phyloP scores from a whole-genome alignment of 257 asterid species.

The Linaria vulgaris region DNA sequence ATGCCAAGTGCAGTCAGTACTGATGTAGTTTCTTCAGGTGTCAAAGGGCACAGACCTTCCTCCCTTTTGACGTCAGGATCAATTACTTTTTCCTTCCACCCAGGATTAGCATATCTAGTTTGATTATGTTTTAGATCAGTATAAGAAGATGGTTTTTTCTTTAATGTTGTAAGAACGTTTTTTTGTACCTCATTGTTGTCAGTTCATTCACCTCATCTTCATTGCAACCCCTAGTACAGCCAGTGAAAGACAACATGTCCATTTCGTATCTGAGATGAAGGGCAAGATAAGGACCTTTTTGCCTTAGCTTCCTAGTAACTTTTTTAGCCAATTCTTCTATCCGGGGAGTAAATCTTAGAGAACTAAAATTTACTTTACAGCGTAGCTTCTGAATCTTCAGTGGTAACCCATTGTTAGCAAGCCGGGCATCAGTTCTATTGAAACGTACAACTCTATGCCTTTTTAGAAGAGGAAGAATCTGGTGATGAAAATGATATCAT shows the following conservation, averaged over 20 bases:
- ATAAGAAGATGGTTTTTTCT: too few species aligned
- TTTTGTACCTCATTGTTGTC: slow-evolving; percentile 51
- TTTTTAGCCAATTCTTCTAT: slow-evolving; percentile 52
- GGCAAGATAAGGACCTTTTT: slow-evolving; percentile 47
- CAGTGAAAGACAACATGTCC: slow-evolving; percentile 61
- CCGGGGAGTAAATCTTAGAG: slow-evolving; percentile 44
- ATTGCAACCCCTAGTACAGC: slow-evolving; percentile 53
- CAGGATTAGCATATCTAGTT: slow-evolving; percentile 44
- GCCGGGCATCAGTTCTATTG: slow-evolving; percentile 57
- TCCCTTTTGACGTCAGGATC: slow-evolving; percentile 46
- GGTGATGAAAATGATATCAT: slow-evolving; percentile 17
- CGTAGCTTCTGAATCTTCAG: slow-evolving; percentile 50
- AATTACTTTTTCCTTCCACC: slow-evolving; percentile 59
- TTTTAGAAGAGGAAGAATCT: slow-evolving; percentile 58
- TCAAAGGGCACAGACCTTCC: slow-evolving; percentile 55
- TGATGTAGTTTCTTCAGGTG: slow-evolving; percentile 54
- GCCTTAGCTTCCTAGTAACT: slow-evolving; percentile 37
- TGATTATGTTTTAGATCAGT: too few species aligned
- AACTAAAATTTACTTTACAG: slow-evolving; percentile 45
- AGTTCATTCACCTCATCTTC: slow-evolving; percentile 41
- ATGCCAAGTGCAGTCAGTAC: slow-evolving; percentile 45
- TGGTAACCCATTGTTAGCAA: slow-evolving; percentile 53
- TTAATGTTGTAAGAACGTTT: neutral
- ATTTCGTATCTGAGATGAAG: slow-evolving; percentile 62
- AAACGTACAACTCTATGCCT: slow-evolving; percentile 49